Conservation (phyloP, 176 grass and related monocot species). For the Panicum miliaceum region DNA sequence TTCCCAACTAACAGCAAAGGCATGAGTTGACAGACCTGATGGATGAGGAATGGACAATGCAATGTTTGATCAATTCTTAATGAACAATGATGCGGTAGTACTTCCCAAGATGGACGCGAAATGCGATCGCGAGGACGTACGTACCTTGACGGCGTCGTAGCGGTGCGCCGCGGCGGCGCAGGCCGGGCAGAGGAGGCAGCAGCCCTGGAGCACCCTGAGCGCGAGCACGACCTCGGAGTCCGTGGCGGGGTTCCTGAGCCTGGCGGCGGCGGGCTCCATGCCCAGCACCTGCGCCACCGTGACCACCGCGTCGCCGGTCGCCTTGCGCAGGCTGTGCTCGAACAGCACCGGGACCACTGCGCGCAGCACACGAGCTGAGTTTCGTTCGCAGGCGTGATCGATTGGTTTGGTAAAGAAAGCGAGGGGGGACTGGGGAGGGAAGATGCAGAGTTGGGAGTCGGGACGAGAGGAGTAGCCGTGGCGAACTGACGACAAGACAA, state of each 20-base stretch:
- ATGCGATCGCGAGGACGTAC: background rate
- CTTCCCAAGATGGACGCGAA: background rate
- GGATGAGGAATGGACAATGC: background rate
- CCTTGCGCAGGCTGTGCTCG: slow-evolving; percentile 58
- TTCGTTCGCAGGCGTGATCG: no score
- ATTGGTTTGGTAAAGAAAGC: background rate
- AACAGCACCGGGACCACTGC: slow-evolving; percentile 69
- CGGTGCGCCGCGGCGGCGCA: slow-evolving; percentile 55
- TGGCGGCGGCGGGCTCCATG: slow-evolving; percentile 51
- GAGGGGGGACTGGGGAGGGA: no score
- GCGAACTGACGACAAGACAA: background rate
- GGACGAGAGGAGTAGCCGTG: background rate
- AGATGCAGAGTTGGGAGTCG: background rate
- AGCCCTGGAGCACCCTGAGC: slow-evolving; percentile 63
- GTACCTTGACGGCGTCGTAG: slow-evolving; percentile 64
- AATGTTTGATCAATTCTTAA: background rate
- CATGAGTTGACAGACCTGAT: background rate
- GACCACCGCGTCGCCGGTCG: slow-evolving; percentile 23
- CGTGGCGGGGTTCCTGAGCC: slow-evolving; percentile 53
- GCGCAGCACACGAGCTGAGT: background rate
- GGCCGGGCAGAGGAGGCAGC: slow-evolving; percentile 60
- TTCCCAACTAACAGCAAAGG: background rate
- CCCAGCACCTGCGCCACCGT: slow-evolving; percentile 54
- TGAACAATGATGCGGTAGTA: background rate
- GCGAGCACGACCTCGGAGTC: slow-evolving; percentile 62